These are phyloP conservation scores for Coffea eugenioides DNA, from an alignment of 257 asterid genomes.

Conservation along the genomic window DNA sequence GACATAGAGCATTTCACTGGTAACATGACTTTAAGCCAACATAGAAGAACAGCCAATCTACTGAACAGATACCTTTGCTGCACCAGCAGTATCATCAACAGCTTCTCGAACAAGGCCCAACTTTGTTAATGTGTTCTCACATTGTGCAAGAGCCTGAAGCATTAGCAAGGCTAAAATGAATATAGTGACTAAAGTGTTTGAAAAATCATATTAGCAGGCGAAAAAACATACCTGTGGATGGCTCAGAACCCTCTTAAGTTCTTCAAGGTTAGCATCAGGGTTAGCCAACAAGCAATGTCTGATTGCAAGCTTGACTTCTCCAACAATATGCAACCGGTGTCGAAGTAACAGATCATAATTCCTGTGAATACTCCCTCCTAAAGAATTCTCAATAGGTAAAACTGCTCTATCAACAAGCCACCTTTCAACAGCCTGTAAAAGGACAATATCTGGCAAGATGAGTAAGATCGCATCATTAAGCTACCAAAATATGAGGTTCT, in stretches of 20 bases:
- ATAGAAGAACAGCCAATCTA: background rate
- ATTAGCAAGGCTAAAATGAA: slow-evolving; percentile 20
- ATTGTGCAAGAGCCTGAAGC: slow-evolving; percentile 96
- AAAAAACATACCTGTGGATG: slow-evolving; percentile 84
- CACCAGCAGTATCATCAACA: slow-evolving; percentile 99
- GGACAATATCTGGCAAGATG: background rate
- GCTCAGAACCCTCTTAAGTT: slow-evolving; percentile 88
- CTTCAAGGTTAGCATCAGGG: slow-evolving; percentile 64
- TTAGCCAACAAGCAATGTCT: slow-evolving; percentile 91
- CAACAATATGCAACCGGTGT: slow-evolving; percentile 92
- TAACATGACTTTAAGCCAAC: slow-evolving; percentile 2
- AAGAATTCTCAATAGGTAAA: slow-evolving; percentile 91
- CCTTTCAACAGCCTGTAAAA: slow-evolving; percentile 81
- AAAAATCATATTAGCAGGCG: background rate
- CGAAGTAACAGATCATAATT: slow-evolving; percentile 95
- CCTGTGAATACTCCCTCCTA: slow-evolving; percentile 98
- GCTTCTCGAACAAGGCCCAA: slow-evolving; percentile 94
- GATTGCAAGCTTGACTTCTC: slow-evolving; percentile 93
- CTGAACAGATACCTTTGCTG: slow-evolving; percentile 69
- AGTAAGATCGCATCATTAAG: background rate
- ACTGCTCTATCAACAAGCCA: slow-evolving; percentile 99
- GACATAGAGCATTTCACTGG: background rate
- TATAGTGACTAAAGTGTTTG: background rate
- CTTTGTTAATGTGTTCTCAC: slow-evolving; percentile 87
- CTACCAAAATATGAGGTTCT: background rate